Percentiles rank a stretch among this genome's conserved stretches.
Evolutionary conservation across 495 filamentous ascomycete genomes (phyloP).

Genomic region (Annulohypoxylon nitens): DNA sequence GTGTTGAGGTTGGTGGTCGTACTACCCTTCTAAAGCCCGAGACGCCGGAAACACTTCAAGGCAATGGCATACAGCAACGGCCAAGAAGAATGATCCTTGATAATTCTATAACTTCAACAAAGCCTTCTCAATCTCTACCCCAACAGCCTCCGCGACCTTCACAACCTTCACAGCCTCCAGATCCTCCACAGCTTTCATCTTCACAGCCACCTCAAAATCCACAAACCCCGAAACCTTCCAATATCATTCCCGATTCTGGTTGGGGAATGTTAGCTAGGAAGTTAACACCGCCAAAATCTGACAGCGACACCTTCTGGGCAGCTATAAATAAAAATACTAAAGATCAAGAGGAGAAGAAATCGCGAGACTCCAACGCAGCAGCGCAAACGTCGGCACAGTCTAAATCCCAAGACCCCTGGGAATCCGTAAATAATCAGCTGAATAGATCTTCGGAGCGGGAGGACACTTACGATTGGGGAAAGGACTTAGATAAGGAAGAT

Average conservation of each 20-base stretch:
- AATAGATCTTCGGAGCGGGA: neutral
- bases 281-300: slow-evolving; percentile 7
- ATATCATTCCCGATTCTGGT: neutral
- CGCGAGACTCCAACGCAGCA: neutral
- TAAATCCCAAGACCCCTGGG: neutral
- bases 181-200: neutral
- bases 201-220: neutral
- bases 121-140: neutral
- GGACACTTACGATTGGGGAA: slow-evolving; percentile 20
- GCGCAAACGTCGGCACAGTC: neutral
- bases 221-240: neutral
- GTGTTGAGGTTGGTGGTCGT: too few relatives aligned
- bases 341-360: neutral
- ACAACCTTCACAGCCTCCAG: neutral
- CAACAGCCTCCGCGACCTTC: neutral
- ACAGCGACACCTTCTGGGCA: slow-evolving; percentile 33
- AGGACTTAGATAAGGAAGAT: slow-evolving; percentile 23
- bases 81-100: neutral
- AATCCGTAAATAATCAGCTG: neutral
- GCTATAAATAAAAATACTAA: slow-evolving; percentile 13
- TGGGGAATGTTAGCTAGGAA: slow-evolving; percentile 39
- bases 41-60: too few relatives aligned
- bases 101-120: neutral
- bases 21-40: too few relatives aligned
- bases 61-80: neutral